A percentile compares a stretch with the other conserved stretches of the same genome.
Evolutionary conservation across 1,284 basidiomycete genomes (phyloP).

Genomic region (Salmacisia buchloeana): DNA sequence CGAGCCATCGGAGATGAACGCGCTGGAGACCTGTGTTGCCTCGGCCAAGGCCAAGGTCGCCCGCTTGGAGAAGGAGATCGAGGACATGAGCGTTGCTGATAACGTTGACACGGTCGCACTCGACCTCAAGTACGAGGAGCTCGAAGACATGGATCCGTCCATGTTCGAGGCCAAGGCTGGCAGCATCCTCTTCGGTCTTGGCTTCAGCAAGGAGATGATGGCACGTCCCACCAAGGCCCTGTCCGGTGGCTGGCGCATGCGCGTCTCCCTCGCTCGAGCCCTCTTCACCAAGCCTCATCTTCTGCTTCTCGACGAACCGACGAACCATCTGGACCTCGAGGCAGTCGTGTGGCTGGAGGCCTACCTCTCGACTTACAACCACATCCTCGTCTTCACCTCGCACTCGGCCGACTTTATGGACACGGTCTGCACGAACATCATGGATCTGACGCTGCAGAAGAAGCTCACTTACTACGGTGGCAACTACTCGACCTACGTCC

Average conservation of each 20-base stretch:
- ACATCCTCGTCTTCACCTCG: conserved; percentile 83
- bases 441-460: conserved; percentile 86
- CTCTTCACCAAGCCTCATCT: conserved; percentile 95
- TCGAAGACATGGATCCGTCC: conserved; percentile 90
- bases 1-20: conserved; percentile 92
- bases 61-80: conserved; percentile 88
- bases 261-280: conserved; percentile 90
- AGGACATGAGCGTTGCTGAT: conserved; percentile 84
- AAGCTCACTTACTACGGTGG: conserved; percentile 80
- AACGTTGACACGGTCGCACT: conserved; percentile 78
- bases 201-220: conserved; percentile 89
- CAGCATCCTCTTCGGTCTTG: conserved; percentile 91
- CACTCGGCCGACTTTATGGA: conserved; percentile 99
- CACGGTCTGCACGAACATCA: conserved; percentile 76
- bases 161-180: conserved; percentile 96
- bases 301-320: conserved; percentile 68
- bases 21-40: conserved; percentile 88
- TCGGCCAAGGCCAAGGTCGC: conserved; percentile 92
- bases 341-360: conserved; percentile 99
- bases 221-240: conserved; percentile 94
- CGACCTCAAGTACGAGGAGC: conserved; percentile 88
- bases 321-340: conserved; percentile 85
- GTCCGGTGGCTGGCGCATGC: conserved; percentile 98
- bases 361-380: conserved; percentile 94
- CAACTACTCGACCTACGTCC: conserved; percentile 94